A percentile compares a stretch with the other conserved stretches of the same genome.
Conservation (phyloP, 1,284 basidiomycete species). For the Trichosporon coremiiforme region DNA sequence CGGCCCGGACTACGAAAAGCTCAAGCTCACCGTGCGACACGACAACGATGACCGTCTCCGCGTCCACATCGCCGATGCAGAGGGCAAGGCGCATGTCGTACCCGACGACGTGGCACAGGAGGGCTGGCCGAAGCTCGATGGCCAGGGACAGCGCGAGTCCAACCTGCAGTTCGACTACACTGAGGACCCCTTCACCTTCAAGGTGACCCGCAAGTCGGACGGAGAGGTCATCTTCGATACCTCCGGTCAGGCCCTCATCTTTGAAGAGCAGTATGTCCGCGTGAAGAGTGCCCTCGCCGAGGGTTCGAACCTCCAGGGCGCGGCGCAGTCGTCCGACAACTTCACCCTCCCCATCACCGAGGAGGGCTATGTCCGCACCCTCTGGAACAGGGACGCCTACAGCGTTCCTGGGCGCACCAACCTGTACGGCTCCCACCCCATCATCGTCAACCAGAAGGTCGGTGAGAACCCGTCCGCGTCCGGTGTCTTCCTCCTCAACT, state of each 20-base stretch:
- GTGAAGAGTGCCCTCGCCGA: slow-evolving; percentile 52
- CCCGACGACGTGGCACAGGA: slow-evolving; percentile 63
- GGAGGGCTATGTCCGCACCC: slow-evolving; percentile 33
- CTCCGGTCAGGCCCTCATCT: slow-evolving; percentile 64
- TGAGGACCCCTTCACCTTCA: slow-evolving; percentile 70
- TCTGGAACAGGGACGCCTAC: slow-evolving; percentile 40
- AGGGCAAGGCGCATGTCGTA: slow-evolving; percentile 65
- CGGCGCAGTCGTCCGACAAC: slow-evolving; percentile 62
- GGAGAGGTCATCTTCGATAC: slow-evolving; percentile 72
- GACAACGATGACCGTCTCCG: slow-evolving; percentile 60
- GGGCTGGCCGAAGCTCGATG: slow-evolving; percentile 60
- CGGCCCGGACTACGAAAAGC: slow-evolving; percentile 66
- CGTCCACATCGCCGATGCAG: slow-evolving; percentile 68
- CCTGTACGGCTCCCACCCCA: slow-evolving; percentile 41
- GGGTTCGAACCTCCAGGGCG: slow-evolving; percentile 72
- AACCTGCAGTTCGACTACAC: slow-evolving; percentile 66
- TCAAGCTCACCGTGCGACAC: slow-evolving; percentile 60
- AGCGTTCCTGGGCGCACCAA: slow-evolving; percentile 35
- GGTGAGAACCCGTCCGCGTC: slow-evolving; percentile 44
- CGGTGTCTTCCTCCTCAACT: slow-evolving; percentile 54
- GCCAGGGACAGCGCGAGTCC: slow-evolving; percentile 44
- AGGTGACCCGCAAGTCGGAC: slow-evolving; percentile 65
- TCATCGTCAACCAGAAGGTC: slow-evolving; percentile 34
- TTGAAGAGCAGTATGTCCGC: slow-evolving; percentile 78
- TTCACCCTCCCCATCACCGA: slow-evolving; percentile 61